Evolutionary conservation across 73 alveolate species (phyloP).

Genomic region (Paramecium biaurelia): DNA sequence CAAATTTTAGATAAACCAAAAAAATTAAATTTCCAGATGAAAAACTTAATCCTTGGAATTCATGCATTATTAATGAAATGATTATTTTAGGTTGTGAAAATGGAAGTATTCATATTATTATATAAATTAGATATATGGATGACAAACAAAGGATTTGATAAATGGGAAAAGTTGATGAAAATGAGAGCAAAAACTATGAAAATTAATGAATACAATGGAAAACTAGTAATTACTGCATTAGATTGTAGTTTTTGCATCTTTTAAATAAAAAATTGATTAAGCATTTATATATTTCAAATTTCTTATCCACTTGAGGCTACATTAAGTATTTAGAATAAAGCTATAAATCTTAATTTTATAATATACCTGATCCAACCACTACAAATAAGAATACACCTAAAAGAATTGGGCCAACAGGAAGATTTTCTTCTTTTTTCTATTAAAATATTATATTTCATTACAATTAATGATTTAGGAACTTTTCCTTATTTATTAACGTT

Average conservation of each 20-base stretch:
- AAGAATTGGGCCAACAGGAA: conserved; percentile 81
- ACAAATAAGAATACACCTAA: conserved; percentile 82
- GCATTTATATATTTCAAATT: not conserved
- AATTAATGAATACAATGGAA: not conserved
- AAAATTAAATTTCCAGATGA: not conserved
- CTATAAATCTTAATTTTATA: not conserved
- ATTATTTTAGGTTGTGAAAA: not conserved
- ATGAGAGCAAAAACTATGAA: not conserved
- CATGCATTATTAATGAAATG: not conserved
- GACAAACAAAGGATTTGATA: not conserved
- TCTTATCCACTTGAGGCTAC: conserved; percentile 58
- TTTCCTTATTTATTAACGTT: conserved; percentile 80
- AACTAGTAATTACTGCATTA: not conserved
- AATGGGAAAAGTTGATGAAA: not conserved
- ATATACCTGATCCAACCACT: conserved; percentile 72
- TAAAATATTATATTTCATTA: conserved; percentile 35
- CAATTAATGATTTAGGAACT: conserved; percentile 85
- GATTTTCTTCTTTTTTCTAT: conserved; percentile 79
- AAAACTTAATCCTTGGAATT: not conserved
- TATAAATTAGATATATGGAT: not conserved
- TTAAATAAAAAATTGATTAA: not conserved
- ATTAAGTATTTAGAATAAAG: conserved; percentile 75
- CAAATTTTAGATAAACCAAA: not conserved
- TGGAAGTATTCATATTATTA: not conserved
- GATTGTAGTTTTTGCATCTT: not conserved